phyloP scores from a whole-genome alignment of 1,139 yeast species.

The Pichia norvegensis region DNA sequence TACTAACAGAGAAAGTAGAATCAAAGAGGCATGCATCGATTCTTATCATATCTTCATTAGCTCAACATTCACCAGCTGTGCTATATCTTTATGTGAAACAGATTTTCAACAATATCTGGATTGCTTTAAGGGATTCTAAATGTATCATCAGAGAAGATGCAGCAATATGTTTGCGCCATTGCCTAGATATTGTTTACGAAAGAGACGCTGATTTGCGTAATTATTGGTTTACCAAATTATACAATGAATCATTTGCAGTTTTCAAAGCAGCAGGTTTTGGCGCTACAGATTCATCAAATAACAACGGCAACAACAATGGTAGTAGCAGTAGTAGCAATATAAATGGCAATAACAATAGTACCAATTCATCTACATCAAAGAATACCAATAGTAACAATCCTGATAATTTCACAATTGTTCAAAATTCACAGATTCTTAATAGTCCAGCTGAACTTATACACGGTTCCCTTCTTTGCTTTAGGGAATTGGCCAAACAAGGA shows the following conservation, averaged over 20 bases:
- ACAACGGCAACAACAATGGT: not conserved
- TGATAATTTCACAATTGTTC: not conserved
- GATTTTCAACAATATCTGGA: slow-evolving; percentile 79
- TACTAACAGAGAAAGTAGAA: slow-evolving; percentile 73
- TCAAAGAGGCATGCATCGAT: slow-evolving; percentile 87
- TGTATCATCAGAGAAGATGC: slow-evolving; percentile 73
- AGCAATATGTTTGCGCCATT: slow-evolving; percentile 70
- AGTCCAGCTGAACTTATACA: slow-evolving; percentile 64
- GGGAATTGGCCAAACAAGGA: slow-evolving; percentile 65
- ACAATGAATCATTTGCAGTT: slow-evolving; percentile 26
- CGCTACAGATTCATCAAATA: not conserved
- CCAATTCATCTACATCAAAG: not conserved
- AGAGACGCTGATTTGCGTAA: slow-evolving; percentile 67
- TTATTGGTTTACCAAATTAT: slow-evolving; percentile 66
- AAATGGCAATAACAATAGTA: not conserved
- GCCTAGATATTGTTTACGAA: slow-evolving; percentile 69
- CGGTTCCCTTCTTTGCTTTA: slow-evolving; percentile 75
- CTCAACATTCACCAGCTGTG: slow-evolving; percentile 80
- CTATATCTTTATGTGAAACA: slow-evolving; percentile 72
- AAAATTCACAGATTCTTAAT: slow-evolving; percentile 11
- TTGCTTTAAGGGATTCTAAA: slow-evolving; percentile 74
- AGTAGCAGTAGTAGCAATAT: not conserved
- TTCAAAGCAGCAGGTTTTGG: slow-evolving; percentile 19
- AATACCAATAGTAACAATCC: slow-evolving; percentile 1
- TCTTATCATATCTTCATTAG: slow-evolving; percentile 72